Percentiles rank a stretch among this genome's conserved stretches.
Conservation (phyloP, 768 basidiomycete genomes). For the Macrocybe gigantea region DNA sequence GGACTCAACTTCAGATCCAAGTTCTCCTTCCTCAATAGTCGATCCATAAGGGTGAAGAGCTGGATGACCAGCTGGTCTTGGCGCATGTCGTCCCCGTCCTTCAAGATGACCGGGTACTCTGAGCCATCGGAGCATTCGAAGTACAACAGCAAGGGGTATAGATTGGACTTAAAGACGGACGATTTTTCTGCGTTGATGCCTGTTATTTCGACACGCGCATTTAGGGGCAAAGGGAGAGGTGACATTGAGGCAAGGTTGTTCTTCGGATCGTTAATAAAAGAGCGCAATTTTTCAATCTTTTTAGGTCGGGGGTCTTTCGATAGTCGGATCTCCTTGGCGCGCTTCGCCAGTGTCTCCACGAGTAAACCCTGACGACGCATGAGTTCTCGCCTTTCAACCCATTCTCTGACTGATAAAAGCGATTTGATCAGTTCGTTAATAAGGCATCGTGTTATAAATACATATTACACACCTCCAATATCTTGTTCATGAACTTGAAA, state of each 20-base stretch:
- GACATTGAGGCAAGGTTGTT: constrained; percentile 75
- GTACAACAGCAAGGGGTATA: constrained; percentile 86
- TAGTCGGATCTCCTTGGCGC: constrained; percentile 80
- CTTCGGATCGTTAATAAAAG: constrained; percentile 79
- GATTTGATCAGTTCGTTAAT: background rate
- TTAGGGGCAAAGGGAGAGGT: constrained; percentile 83
- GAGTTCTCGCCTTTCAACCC: constrained; percentile 78
- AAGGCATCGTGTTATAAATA: background rate
- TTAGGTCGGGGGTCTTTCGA: constrained; percentile 94
- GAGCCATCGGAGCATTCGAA: constrained; percentile 82
- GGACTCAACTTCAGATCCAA: constrained; percentile 88
- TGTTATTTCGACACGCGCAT: constrained; percentile 78
- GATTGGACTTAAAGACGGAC: constrained; percentile 95
- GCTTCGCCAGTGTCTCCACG: constrained; percentile 77
- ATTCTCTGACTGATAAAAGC: constrained; percentile 47
- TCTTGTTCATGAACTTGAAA: constrained; percentile 84
- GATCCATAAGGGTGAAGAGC: constrained; percentile 98
- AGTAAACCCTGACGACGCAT: constrained; percentile 89
- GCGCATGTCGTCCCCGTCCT: constrained; percentile 97
- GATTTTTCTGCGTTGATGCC: constrained; percentile 91
- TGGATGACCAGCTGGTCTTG: constrained; percentile 99
- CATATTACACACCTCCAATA: constrained; percentile 61
- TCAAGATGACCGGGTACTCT: constrained; percentile 95
- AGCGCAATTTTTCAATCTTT: constrained; percentile 95
- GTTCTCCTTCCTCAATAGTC: constrained; percentile 89